phyloP scores from a whole-genome alignment of 805 yeast genomes.

The Candida incommunis region DNA sequence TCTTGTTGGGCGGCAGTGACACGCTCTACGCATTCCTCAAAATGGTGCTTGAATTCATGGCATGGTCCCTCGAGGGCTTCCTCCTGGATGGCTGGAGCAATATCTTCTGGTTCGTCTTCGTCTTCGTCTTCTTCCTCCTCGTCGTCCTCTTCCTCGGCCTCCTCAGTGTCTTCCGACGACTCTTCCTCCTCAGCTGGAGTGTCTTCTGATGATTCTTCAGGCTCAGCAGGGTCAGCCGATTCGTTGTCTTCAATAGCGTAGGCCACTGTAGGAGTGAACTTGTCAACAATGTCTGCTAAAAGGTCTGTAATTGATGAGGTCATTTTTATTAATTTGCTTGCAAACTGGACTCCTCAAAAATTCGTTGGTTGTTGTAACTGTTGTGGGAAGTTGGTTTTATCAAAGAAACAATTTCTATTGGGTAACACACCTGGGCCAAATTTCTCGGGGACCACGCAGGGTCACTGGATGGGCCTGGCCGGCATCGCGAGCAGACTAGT shows the following conservation, averaged over 20 bases:
- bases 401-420: slow-evolving; percentile 1
- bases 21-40: slow-evolving; percentile 89
- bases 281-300: slow-evolving; percentile 64
- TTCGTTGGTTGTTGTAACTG: too few species aligned
- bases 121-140: slow-evolving; percentile 15
- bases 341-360: too few species aligned
- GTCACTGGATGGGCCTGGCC: too few species aligned
- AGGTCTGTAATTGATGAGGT: slow-evolving; percentile 10
- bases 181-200: slow-evolving; percentile 11
- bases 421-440: background rate
- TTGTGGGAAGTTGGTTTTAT: background rate
- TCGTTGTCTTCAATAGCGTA: slow-evolving; percentile 48
- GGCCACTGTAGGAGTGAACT: slow-evolving; percentile 64
- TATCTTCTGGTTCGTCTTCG: slow-evolving; percentile 3
- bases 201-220: slow-evolving; percentile 5
- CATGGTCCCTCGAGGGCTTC: slow-evolving; percentile 54
- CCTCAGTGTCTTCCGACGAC: slow-evolving; percentile 21
- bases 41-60: slow-evolving; percentile 70
- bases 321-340: background rate
- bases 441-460: too few species aligned
- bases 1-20: slow-evolving; percentile 80
- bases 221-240: slow-evolving; percentile 8
- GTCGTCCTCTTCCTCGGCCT: slow-evolving; percentile 52
- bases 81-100: slow-evolving; percentile 3
- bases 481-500: too few species aligned